Base-by-base conservation (phyloP, 192 early-diverging fungal genomes). In the Glomus cerebriforme region DNA sequence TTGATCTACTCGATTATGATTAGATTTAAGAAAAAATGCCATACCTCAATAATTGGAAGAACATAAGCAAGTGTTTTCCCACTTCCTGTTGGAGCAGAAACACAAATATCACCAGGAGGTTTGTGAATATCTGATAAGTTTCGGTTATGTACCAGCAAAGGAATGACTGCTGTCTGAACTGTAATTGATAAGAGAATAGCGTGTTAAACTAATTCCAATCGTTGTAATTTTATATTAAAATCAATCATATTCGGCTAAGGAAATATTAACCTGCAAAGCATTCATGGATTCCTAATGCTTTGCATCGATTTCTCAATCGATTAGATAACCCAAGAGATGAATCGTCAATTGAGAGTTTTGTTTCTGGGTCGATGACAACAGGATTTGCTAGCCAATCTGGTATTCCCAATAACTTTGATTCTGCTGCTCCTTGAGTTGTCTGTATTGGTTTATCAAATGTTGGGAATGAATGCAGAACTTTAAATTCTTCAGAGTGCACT, bases 1-100 rank as follows among this genome's bases (percentile, higher is more conserved):
- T 15, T 32, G 9, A 62, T 5, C 6, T 34, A 58, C 7, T n/a
- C 19, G 32, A 12, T 29, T 17, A 58, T 39, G 10, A 64, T 34
- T 27, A n/a, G 29, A 26, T 26, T 10, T 1, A 74, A 15, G 7
- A 27, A 63, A n/a, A 80, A 10, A 26, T 22, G 49, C 34, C 2
- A 67, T 79, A 86, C 86, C 79, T 95, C 95, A 31, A 98, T 89
- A 73, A 99, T 95, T 1, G 98, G 98, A 22, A 99, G 79, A 7
- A 96, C 96, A 87, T 96, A 99, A 0, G 97, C 96, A 47, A 99
- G 83, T 2, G 98, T 99, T 82, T 99, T 99, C 29, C 98, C 98
- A 66, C 92, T 94, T 37, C 98, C 98, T 1, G 98, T 99, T 0
- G 97, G 93, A 24, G 96, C 94, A 10, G 96, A 96, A 19, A 99